Percentiles rank a stretch among this genome's conserved stretches.
Evolutionary conservation across 495 filamentous ascomycete species (phyloP).

Genomic region (Delitschia confertaspora): DNA sequence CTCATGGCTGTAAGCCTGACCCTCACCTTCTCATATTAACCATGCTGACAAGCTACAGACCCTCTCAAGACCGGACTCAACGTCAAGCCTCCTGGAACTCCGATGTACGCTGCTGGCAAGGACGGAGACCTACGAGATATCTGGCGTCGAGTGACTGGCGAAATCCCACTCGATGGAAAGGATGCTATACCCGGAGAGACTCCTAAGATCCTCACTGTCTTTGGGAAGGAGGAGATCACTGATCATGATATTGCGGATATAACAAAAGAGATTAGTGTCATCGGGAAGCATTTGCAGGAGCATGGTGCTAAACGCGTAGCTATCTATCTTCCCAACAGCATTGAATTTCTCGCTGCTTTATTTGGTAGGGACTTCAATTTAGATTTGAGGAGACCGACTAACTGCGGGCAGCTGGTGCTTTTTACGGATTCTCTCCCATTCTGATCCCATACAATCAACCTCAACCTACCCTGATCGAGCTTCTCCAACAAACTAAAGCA

Average conservation of each 20-base stretch:
- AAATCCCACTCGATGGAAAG: conserved; percentile 45
- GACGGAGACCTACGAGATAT: conserved; percentile 89
- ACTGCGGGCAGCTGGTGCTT: conserved; percentile 51
- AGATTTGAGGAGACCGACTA: conserved; percentile 16
- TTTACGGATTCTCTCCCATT: conserved; percentile 72
- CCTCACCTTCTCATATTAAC: not conserved
- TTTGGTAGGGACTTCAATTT: conserved; percentile 45
- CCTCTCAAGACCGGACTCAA: conserved; percentile 73
- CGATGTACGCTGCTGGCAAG: conserved; percentile 70
- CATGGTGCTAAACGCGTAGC: conserved; percentile 70
- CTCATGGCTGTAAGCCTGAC: conserved; percentile 49
- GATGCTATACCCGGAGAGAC: conserved; percentile 37
- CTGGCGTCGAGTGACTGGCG: conserved; percentile 69
- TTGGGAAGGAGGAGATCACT: conserved; percentile 62
- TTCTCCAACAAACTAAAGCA: conserved; percentile 60
- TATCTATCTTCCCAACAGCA: conserved; percentile 85
- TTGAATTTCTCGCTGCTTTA: conserved; percentile 70
- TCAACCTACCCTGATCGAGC: conserved; percentile 52
- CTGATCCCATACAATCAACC: conserved; percentile 75
- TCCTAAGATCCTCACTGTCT: conserved; percentile 71
- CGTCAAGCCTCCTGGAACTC: conserved; percentile 72
- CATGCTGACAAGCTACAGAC: conserved; percentile 31
- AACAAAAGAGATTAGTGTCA: conserved; percentile 76
- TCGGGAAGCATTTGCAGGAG: conserved; percentile 63
- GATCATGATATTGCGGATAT: conserved; percentile 65